These are phyloP conservation scores for Nannizzia gypsea DNA, from an alignment of 2,329 filamentous ascomycete genomes.

Conservation along the genomic window DNA sequence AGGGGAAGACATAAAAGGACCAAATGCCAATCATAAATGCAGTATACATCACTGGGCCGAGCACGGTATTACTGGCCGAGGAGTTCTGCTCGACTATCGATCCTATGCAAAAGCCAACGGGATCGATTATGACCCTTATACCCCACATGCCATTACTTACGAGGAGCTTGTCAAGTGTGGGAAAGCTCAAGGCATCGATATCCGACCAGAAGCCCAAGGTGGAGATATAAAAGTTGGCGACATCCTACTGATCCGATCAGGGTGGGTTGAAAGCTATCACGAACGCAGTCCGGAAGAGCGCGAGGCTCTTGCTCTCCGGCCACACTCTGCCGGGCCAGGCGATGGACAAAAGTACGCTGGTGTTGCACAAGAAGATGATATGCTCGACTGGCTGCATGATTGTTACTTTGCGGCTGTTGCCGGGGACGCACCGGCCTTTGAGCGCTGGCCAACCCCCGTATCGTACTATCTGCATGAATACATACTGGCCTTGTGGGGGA, in stretches of 20 bases:
- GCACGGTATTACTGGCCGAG: slow-evolving; percentile 33
- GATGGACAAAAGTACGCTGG: slow-evolving; percentile 39
- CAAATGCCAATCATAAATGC: slow-evolving; percentile 26
- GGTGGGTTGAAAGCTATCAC: slow-evolving; percentile 49
- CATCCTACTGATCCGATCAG: slow-evolving; percentile 54
- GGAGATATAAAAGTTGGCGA: slow-evolving; percentile 50
- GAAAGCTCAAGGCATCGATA: slow-evolving; percentile 48
- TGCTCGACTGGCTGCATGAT: slow-evolving; percentile 57
- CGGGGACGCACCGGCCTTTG: slow-evolving; percentile 52
- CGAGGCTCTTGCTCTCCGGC: slow-evolving; percentile 22
- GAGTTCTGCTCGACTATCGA: slow-evolving; percentile 33
- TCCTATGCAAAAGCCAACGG: slow-evolving; percentile 41
- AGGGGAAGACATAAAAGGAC: slow-evolving; percentile 25
- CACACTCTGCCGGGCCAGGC: slow-evolving; percentile 19
- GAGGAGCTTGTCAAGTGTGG: slow-evolving; percentile 49
- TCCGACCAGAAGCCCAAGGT: slow-evolving; percentile 43
- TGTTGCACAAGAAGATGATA: slow-evolving; percentile 42
- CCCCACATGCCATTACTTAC: slow-evolving; percentile 43
- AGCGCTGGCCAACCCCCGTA: slow-evolving; percentile 45
- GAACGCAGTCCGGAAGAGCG: slow-evolving; percentile 29
- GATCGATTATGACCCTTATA: slow-evolving; percentile 42
- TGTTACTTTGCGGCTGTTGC: slow-evolving; percentile 55
- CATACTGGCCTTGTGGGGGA: slow-evolving; percentile 34
- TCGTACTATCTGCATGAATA: slow-evolving; percentile 30
- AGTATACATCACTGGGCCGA: slow-evolving; percentile 34